These are phyloP conservation scores for Digitaria exilis DNA, from an alignment of 202 grass and related monocot genomes.

Conservation along the genomic window DNA sequence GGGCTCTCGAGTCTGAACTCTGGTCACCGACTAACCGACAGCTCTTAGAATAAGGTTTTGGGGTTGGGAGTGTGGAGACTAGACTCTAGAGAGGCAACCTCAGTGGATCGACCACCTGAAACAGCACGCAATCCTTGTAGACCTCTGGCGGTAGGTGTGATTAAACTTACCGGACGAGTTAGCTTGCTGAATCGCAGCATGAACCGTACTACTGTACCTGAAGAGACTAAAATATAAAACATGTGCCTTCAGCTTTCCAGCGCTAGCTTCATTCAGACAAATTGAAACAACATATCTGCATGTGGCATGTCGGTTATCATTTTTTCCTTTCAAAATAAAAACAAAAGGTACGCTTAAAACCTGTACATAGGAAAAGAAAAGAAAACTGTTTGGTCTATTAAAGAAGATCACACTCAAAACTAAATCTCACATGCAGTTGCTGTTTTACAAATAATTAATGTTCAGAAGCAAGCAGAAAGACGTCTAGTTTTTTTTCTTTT, in stretches of 20 bases:
- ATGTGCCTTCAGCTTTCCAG: neutral
- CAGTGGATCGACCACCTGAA: neutral
- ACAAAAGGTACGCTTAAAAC: conserved; percentile 11
- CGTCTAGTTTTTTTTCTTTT: too few relatives aligned
- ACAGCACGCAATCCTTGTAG: neutral
- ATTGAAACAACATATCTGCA: neutral
- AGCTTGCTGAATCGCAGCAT: neutral
- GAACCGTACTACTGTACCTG: conserved; percentile 15
- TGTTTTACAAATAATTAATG: neutral
- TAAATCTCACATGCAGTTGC: neutral
- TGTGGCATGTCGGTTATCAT: neutral
- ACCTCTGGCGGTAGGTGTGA: neutral
- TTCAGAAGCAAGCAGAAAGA: conserved; percentile 29
- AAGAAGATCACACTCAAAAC: neutral
- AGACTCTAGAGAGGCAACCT: neutral
- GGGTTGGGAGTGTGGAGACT: neutral
- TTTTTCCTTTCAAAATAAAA: neutral
- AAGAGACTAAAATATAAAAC: neutral
- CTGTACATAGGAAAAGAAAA: neutral
- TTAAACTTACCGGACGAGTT: neutral
- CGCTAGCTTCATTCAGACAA: conserved; percentile 23
- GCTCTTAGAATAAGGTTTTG: neutral
- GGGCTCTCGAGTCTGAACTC: conserved; percentile 4
- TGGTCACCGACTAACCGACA: conserved; percentile 35
- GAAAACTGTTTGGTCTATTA: neutral